These are phyloP conservation scores for Cantharellus cinnabarinus DNA, from an alignment of 768 basidiomycete genomes.

Conservation along the genomic window DNA sequence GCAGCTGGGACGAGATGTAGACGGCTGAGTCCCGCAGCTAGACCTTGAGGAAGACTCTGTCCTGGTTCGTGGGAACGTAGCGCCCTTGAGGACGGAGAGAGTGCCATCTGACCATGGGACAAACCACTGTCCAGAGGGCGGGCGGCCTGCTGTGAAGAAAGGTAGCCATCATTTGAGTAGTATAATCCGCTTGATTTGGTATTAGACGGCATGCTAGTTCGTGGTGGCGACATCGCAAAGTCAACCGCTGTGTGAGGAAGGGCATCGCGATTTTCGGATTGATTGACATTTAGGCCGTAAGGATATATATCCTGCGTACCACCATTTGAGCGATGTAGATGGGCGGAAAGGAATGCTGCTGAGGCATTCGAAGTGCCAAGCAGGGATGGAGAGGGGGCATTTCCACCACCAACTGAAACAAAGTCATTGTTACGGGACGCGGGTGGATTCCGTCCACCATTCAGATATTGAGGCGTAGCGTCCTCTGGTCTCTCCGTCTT, in stretches of 20 bases:
- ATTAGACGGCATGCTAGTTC: background rate
- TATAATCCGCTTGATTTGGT: background rate
- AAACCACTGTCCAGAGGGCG: background rate
- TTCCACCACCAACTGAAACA: background rate
- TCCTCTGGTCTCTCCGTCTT: conserved; percentile 13
- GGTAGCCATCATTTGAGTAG: background rate
- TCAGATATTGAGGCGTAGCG: background rate
- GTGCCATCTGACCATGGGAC: conserved; percentile 2
- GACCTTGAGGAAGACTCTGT: conserved; percentile 75
- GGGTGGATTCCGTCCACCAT: background rate
- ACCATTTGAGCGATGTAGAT: background rate
- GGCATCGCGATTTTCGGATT: background rate
- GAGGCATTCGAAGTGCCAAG: conserved; percentile 9
- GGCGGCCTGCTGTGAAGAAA: background rate
- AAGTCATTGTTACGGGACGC: background rate
- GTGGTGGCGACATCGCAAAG: background rate
- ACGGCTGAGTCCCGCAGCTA: conserved; percentile 77
- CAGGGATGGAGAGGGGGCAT: conserved; percentile 7
- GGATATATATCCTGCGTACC: background rate
- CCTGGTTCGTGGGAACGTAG: conserved; percentile 78
- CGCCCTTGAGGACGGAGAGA: conserved; percentile 48
- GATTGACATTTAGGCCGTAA: background rate
- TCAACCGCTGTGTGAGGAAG: background rate
- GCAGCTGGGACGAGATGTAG: conserved; percentile 30
- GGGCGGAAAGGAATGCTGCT: conserved; percentile 6